A percentile compares a stretch with the other conserved stretches of the same genome.
phyloP scores from a whole-genome alignment of 345 rosid genomes.

The Rhizophora apiculata region DNA sequence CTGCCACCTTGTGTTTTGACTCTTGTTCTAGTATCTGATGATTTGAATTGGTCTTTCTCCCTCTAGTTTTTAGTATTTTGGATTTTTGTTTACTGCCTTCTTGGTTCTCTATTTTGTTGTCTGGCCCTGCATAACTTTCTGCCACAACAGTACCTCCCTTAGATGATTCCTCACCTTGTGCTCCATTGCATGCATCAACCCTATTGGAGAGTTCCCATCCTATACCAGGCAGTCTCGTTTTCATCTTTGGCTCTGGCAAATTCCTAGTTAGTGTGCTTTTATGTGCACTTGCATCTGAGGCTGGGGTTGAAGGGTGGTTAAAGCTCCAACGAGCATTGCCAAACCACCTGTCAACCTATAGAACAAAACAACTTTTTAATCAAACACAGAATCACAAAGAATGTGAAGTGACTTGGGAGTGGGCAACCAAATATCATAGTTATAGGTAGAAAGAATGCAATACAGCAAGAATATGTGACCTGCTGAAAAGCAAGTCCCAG shows the following conservation, averaged over 20 bases:
- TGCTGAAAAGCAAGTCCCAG: constrained; percentile 54
- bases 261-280: constrained; percentile 20
- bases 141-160: constrained; percentile 1
- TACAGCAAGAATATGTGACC: constrained; percentile 37
- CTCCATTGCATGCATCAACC: not conserved
- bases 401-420: not conserved
- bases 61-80: constrained; percentile 7
- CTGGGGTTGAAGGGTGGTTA: constrained; percentile 38
- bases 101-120: not conserved
- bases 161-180: constrained; percentile 13
- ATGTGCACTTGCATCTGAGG: not conserved
- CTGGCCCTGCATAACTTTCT: not conserved
- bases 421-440: no score
- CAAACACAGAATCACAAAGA: no score
- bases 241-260: constrained; percentile 13
- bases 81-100: not conserved
- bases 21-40: not conserved
- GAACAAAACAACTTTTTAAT: no score
- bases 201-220: not conserved
- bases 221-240: not conserved
- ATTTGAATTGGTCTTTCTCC: constrained; percentile 4
- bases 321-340: constrained; percentile 69
- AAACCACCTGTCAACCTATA: constrained; percentile 83
- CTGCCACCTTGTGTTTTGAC: constrained; percentile 5
- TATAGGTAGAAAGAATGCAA: not conserved